phyloP scores from a whole-genome alignment of 208 protist species.

The Acanthamoeba royreba region DNA sequence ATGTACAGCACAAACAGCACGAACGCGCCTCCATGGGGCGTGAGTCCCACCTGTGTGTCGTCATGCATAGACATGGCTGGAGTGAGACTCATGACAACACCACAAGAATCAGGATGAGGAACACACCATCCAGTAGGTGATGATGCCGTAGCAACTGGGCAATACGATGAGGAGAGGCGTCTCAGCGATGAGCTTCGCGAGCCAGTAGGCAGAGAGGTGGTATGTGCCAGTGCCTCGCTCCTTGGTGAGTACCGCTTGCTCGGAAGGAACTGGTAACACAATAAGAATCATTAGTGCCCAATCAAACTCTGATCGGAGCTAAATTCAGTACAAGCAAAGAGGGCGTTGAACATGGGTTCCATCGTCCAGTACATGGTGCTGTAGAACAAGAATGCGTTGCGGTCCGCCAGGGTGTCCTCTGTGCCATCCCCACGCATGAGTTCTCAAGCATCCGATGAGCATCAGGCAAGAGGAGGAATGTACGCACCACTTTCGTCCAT shows the following conservation, averaged over 20 bases:
- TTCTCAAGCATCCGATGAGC: no score
- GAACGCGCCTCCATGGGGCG: not conserved
- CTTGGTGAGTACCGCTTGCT: not conserved
- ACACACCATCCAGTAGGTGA: conserved; percentile 66
- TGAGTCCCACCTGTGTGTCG: not conserved
- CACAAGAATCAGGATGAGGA: not conserved
- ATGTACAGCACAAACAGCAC: not conserved
- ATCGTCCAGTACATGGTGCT: conserved; percentile 56
- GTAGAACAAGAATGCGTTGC: conserved; percentile 53
- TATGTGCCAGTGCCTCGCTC: conserved; percentile 38
- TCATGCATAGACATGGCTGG: not conserved
- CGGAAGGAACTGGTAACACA: not conserved
- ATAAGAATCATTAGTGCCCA: no score
- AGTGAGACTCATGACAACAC: not conserved
- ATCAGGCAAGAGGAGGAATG: no score
- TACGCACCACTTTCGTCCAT: not conserved
- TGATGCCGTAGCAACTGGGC: not conserved
- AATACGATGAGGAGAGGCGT: conserved; percentile 15
- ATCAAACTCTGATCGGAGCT: no score
- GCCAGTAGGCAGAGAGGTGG: conserved; percentile 40
- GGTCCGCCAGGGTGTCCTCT: conserved; percentile 44
- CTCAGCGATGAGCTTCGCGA: conserved; percentile 54
- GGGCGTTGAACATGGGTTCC: not conserved
- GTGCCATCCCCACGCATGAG: not conserved
- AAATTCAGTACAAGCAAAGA: conserved; percentile 40